Evolutionary conservation across 257 asterid genomes (phyloP).

Genomic region (Solanum rostratum): DNA sequence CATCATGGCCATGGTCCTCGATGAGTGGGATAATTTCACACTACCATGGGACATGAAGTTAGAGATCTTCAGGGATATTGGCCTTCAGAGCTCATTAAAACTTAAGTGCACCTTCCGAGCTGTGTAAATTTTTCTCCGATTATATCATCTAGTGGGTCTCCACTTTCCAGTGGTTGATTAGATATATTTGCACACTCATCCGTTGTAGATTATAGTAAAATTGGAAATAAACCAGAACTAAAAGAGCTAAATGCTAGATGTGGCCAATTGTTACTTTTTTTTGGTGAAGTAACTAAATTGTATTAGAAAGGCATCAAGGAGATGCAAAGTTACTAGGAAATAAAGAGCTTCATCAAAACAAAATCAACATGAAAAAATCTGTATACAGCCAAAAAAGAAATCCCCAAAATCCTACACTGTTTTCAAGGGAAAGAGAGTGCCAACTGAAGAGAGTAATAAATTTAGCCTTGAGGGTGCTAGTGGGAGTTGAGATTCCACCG

Average conservation of each 20-base stretch:
- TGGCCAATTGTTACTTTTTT: background rate
- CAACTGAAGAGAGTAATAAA: background rate
- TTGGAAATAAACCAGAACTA: background rate
- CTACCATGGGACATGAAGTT: background rate
- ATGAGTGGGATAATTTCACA: background rate
- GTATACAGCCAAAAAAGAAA: background rate
- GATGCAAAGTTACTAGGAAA: background rate
- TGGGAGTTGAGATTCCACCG: background rate
- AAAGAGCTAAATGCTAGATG: background rate
- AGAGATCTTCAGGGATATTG: background rate
- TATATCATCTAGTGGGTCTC: background rate
- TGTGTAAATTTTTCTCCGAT: background rate
- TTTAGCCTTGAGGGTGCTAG: background rate
- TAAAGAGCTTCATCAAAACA: background rate
- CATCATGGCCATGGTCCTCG: background rate
- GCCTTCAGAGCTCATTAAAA: background rate
- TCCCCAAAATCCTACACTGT: background rate
- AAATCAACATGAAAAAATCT: too few species aligned
- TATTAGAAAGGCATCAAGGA: background rate
- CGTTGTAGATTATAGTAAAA: background rate
- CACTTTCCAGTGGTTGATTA: background rate
- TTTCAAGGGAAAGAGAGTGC: background rate
- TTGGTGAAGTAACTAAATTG: too few species aligned
- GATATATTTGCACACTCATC: background rate
- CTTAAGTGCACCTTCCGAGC: background rate